Evolutionary conservation across 148 eudicot genomes (phyloP).

Genomic region (Amaranthus hypochondriacus): DNA sequence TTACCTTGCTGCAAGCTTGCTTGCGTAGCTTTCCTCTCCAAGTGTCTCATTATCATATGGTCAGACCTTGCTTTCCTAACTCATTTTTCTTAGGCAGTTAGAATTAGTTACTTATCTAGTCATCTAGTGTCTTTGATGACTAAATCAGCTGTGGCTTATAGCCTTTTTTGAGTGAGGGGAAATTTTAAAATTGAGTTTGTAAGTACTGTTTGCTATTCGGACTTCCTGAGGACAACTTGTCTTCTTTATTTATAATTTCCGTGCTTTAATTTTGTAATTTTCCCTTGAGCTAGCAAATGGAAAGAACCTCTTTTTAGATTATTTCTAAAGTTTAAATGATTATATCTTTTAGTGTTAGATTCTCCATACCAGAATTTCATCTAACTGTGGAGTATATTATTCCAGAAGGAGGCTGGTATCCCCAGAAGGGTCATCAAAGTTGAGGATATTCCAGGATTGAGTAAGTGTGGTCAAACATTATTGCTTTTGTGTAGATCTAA

Average conservation of each 20-base stretch:
- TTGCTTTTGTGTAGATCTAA: background rate
- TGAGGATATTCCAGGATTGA: conserved; percentile 88
- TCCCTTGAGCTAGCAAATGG: background rate
- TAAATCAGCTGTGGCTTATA: too few species aligned
- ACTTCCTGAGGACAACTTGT: too few species aligned
- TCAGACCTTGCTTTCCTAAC: background rate
- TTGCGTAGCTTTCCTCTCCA: too few species aligned
- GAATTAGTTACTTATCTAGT: background rate
- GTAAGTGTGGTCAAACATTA: conserved; percentile 41
- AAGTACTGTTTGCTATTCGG: too few species aligned
- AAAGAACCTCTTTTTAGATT: background rate
- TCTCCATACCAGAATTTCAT: background rate
- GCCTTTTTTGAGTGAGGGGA: too few species aligned
- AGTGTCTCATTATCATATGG: too few species aligned
- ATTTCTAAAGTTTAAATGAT: background rate
- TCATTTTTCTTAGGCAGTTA: background rate
- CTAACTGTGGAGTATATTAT: conserved; percentile 23
- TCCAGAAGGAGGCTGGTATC: conserved; percentile 81
- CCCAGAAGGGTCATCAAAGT: conserved; percentile 65
- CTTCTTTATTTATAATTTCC: background rate
- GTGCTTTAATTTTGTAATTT: background rate
- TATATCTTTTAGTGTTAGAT: background rate
- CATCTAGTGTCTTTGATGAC: too few species aligned
- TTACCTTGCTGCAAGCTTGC: too few species aligned
- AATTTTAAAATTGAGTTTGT: background rate